Conservation (phyloP, 202 grass and related monocot genomes). For the Schoenoplectus triqueter region DNA sequence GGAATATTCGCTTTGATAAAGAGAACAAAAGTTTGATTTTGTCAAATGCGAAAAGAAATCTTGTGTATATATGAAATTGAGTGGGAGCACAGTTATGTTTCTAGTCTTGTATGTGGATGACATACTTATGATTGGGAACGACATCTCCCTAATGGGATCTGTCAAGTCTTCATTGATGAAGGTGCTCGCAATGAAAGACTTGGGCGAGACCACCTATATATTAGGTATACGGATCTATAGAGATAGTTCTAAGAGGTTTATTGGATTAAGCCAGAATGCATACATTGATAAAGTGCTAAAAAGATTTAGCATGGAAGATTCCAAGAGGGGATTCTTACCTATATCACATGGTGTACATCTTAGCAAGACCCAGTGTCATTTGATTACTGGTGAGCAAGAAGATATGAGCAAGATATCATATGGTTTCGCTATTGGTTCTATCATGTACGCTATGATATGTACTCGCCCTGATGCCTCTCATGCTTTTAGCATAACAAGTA, state of each 20-base stretch:
- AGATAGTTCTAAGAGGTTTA: too few species aligned
- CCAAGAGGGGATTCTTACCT: not conserved
- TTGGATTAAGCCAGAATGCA: too few species aligned
- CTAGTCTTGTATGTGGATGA: too few species aligned
- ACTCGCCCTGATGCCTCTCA: too few species aligned
- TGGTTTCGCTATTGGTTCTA: too few species aligned
- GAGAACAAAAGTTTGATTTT: not conserved
- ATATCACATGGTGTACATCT: slow-evolving; percentile 6
- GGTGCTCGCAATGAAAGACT: not conserved
- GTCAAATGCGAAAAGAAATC: not conserved
- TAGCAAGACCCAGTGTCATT: too few species aligned
- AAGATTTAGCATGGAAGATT: slow-evolving; percentile 4
- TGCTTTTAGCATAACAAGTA: too few species aligned
- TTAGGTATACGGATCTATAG: too few species aligned
- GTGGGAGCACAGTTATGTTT: not conserved
- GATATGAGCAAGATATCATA: too few species aligned
- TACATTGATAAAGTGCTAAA: not conserved
- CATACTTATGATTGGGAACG: not conserved
- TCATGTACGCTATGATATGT: too few species aligned
- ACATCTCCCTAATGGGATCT: not conserved
- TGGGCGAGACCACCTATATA: not conserved
- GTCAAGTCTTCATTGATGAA: not conserved
- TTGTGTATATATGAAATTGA: not conserved
- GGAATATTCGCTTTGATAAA: not conserved
- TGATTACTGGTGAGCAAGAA: too few species aligned